A percentile compares a stretch with the other conserved stretches of the same genome.
Evolutionary conservation across 768 basidiomycete species (phyloP).

Genomic region (Tylopilus sp.): DNA sequence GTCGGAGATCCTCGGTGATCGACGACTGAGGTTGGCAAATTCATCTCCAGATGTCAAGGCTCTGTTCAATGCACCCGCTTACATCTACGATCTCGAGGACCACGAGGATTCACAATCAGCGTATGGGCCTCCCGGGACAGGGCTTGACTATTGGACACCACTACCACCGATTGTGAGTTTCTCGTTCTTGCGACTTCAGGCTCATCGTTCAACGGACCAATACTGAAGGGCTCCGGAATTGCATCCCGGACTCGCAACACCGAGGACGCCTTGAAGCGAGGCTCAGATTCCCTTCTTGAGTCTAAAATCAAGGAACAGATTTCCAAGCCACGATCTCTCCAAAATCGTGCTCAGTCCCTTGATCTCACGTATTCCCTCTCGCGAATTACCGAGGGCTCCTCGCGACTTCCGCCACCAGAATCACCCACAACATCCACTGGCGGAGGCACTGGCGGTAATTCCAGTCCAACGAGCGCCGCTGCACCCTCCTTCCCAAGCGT

Average conservation of each 20-base stretch:
- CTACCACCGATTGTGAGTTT: slow-evolving; percentile 68
- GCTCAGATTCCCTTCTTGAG: slow-evolving; percentile 80
- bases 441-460: slow-evolving; percentile 70
- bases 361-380: slow-evolving; percentile 83
- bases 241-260: slow-evolving; percentile 63
- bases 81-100: slow-evolving; percentile 77
- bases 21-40: slow-evolving; percentile 76
- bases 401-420: slow-evolving; percentile 64
- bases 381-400: slow-evolving; percentile 69
- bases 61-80: slow-evolving; percentile 82
- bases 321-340: slow-evolving; percentile 75
- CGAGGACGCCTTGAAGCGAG: slow-evolving; percentile 77
- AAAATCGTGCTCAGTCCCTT: slow-evolving; percentile 85
- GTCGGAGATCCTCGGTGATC: slow-evolving; percentile 62
- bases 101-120: slow-evolving; percentile 61
- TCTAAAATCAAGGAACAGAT: slow-evolving; percentile 77
- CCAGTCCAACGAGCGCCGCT: slow-evolving; percentile 74
- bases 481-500: slow-evolving; percentile 85
- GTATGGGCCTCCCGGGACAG: slow-evolving; percentile 48
- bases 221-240: slow-evolving; percentile 60
- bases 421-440: slow-evolving; percentile 76
- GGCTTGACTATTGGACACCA: slow-evolving; percentile 74
- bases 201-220: slow-evolving; percentile 19
- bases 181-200: slow-evolving; percentile 1
- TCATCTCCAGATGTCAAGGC: slow-evolving; percentile 96